Base-by-base conservation (phyloP, 331 rosid genomes). In the Arachis monticola region DNA sequence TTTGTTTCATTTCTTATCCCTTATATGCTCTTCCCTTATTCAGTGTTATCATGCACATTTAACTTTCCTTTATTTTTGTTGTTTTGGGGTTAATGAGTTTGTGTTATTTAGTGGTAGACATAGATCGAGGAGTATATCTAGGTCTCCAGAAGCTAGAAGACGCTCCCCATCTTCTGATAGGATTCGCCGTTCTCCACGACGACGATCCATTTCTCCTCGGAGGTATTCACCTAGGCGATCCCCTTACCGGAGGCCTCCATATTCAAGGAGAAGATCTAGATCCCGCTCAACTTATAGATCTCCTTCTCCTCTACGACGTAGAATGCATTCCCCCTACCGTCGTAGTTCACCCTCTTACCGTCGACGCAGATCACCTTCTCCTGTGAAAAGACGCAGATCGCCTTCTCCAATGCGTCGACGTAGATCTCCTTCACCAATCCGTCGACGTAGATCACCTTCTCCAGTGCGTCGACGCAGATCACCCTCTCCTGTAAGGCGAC, bases 231-330 rank as follows among this genome's bases (percentile, higher is more conserved):
- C 81, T 1, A 61, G 77, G 42, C 81, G 72, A 44, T 91, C 97
- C 60, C 76, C 73, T 70, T 40, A 75, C 31, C 80, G 79, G 53
- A 86, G 92, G 76, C 53, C 62, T 64, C 57, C 83, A 67, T 76
- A 85, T 77, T 85, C 82, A 9, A 80, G 93, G 86, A 69, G 86
- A 75, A 90, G 96, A 83, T 89, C 92, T 7, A 79, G 96, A 80
- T 89, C 95, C 8, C 77, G 68, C 31, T 89, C 94, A 60, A 79
- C 30, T 60, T 74, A 79, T 5, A 76, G 79, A 61, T 88, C 91
- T 53, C 84, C 77, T 27, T 81, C 91, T 63, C 87, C 87, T 38
- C 0, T 77, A 7, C 72, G 78, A 60, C 87, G 70, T 0, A 83
- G 91, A 77, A n/a, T 75, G 11, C 85, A 75, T 71, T 89, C 85